Evolutionary conservation across 192 early-diverging fungal species (phyloP), one percentile per base, ranked within the genome.

Genomic region (Pilobolus umbonatus): DNA sequence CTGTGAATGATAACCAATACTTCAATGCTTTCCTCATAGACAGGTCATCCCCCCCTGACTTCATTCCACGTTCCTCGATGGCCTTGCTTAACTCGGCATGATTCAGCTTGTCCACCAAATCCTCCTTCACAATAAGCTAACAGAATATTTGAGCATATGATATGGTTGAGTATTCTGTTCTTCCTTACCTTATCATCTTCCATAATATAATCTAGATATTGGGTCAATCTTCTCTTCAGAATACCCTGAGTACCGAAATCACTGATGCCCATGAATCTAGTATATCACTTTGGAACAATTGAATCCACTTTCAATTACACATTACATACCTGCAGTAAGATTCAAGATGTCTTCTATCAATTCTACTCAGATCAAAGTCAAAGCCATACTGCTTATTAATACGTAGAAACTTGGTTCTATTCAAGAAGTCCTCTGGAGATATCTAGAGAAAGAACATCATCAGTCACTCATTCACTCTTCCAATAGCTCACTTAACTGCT

Each of bases 41-140:
- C 9, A 72, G 68, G 35, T 63, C 64, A 22, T 67, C 61, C 6
- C 64, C 59, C 24, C 69, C 71, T 1, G 76, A 77, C 7, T 74
- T 73, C 79, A 80, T 78, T 14, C 79, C 79, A 51, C 79, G 75
- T 55, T 80, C 79, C 54, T 80, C 79, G 28, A 64, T 62, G 4
- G 74, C 79, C 12, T 73, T 32, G 17, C 75, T 68, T 15, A 80
- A 45, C 44, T 80, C 79, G 32, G 52, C 6, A 4, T 61, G 54
- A 1, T 56, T 64, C 35, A 80, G 42, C 0, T 53, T 56, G 25
- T 80, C 73, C 0, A 80, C 55, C 2, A 24, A 17, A 22, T 73
- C 71, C 12, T 80, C 73, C 32, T 72, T 65, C 0, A 66, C 59
- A 24, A 80, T 42, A 40, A 78, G 50, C 71, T 73, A 26, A n/a